Evolutionary conservation across 306 rosid genomes (phyloP).

Genomic region (Malus fusca): DNA sequence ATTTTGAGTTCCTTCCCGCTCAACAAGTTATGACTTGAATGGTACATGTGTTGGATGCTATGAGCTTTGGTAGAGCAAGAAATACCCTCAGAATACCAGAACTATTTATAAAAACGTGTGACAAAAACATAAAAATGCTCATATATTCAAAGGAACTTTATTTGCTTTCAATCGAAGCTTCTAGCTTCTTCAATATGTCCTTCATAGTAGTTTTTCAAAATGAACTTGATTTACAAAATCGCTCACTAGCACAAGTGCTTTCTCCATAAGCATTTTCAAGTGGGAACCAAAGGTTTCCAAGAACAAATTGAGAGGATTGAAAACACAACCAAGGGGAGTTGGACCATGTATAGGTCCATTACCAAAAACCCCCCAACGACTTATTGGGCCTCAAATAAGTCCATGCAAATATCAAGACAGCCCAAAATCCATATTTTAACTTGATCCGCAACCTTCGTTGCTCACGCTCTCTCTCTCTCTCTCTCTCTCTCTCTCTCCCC

Average conservation of each 20-base stretch:
- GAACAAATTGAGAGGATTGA: not conserved
- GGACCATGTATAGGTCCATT: not conserved
- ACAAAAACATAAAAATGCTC: not conserved
- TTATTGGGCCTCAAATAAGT: not conserved
- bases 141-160: not conserved
- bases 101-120: too few species aligned
- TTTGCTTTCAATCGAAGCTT: not conserved
- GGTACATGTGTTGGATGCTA: too few species aligned
- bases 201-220: too few species aligned
- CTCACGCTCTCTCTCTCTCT: not conserved
- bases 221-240: not conserved
- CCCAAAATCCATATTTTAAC: not conserved
- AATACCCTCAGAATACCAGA: too few species aligned
- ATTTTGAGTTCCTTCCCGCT: too few species aligned
- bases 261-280: not conserved
- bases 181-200: not conserved
- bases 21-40: too few species aligned
- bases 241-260: not conserved
- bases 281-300: not conserved
- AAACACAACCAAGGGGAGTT: not conserved
- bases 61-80: too few species aligned
- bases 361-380: too few species aligned
- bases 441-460: not conserved
- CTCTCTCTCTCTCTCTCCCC: not conserved
- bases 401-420: not conserved